Conservation (phyloP, 2,329 filamentous ascomycete genomes). For the Botryotinia globosa region DNA sequence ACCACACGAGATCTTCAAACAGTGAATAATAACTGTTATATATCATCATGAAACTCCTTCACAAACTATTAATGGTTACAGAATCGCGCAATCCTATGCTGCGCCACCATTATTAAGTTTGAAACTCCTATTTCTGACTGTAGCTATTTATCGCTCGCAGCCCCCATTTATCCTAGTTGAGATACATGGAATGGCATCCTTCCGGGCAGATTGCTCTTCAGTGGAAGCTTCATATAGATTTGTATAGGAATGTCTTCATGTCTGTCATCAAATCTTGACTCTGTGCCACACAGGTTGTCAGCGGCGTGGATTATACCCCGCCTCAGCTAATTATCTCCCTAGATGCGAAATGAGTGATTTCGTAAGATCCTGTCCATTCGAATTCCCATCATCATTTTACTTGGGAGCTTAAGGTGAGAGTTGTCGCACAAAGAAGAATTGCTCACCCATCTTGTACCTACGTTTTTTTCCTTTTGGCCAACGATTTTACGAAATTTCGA, state of each 20-base stretch:
- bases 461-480: neutral
- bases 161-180: neutral
- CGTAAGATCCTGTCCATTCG: neutral
- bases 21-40: neutral
- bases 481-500: neutral
- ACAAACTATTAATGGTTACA: neutral
- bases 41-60: neutral
- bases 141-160: constrained; percentile 12
- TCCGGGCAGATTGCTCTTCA: neutral
- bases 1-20: neutral
- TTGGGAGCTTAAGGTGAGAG: neutral
- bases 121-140: constrained; percentile 8
- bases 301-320: constrained; percentile 7
- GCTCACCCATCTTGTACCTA: neutral
- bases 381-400: neutral
- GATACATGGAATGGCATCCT: constrained; percentile 15
- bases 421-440: constrained; percentile 1
- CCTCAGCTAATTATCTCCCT: neutral
- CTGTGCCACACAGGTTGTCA: constrained; percentile 10
- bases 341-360: neutral
- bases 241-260: neutral
- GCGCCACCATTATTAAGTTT: constrained; percentile 10
- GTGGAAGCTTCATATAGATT: constrained; percentile 18
- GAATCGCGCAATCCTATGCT: constrained; percentile 3
- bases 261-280: constrained; percentile 11